A percentile compares a stretch with the other conserved stretches of the same genome.
These are phyloP conservation scores for Camellia japonica DNA, from an alignment of 148 eudicot species.

Conservation along the genomic window DNA sequence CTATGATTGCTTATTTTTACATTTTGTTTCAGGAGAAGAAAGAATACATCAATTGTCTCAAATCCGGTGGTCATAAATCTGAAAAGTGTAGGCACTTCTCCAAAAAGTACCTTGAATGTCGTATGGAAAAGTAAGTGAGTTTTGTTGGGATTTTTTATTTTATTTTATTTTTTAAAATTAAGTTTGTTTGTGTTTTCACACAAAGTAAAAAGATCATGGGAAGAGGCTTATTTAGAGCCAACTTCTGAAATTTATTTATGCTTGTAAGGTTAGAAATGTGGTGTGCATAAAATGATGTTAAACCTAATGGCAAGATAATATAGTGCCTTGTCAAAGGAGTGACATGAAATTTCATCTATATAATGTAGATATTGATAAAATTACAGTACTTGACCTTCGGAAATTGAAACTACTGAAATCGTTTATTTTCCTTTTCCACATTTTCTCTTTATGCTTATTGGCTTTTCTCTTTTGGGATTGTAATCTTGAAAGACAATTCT, in stretches of 20 bases:
- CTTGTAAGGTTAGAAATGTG: not conserved
- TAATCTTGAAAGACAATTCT: not conserved
- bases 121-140: constrained; percentile 80
- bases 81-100: constrained; percentile 77
- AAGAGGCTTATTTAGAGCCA: constrained; percentile 3
- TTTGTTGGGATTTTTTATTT: not conserved
- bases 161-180: not conserved
- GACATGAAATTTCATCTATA: not conserved
- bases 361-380: not conserved
- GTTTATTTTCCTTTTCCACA: not conserved
- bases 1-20: constrained; percentile 7
- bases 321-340: not conserved
- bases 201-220: not conserved
- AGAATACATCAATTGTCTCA: constrained; percentile 73
- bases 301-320: not conserved
- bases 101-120: constrained; percentile 83
- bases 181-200: not conserved
- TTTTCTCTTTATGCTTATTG: not conserved
- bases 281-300: not conserved
- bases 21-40: constrained; percentile 64
- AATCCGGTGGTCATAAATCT: constrained; percentile 70
- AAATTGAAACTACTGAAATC: not conserved
- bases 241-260: not conserved
- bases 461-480: not conserved
- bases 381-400: not conserved